Conservation (phyloP, 345 rosid species). For the Eucalyptus victrix region DNA sequence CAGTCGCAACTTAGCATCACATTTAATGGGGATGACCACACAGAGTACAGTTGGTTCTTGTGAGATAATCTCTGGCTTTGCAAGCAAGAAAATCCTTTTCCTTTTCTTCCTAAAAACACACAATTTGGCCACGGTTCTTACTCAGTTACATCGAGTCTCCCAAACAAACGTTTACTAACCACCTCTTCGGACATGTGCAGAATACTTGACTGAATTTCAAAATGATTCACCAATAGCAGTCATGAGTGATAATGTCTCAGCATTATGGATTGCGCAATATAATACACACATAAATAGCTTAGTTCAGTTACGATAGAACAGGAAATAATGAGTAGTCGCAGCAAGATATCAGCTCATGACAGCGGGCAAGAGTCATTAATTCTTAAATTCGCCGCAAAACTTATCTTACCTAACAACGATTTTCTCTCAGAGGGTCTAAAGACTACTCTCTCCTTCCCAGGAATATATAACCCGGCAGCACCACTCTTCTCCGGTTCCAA, state of each 20-base stretch:
- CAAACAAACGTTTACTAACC: not conserved
- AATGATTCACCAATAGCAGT: not conserved
- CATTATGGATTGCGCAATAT: not conserved
- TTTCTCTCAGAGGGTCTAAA: conserved; percentile 47
- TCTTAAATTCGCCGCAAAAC: not conserved
- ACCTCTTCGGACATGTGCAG: not conserved
- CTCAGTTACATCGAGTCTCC: not conserved
- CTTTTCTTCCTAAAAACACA: not conserved
- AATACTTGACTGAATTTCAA: not conserved
- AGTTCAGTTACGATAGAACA: not conserved
- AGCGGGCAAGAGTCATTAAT: not conserved
- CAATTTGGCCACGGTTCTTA: not conserved
- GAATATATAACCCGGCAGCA: conserved; percentile 18
- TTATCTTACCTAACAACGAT: conserved; percentile 27
- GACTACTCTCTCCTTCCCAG: conserved; percentile 27
- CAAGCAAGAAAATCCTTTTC: not conserved
- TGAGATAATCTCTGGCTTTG: not conserved
- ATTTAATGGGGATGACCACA: not conserved
- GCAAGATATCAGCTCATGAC: not conserved
- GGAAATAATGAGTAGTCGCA: not conserved
- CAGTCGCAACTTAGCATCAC: not conserved
- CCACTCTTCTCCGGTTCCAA: conserved; percentile 20
- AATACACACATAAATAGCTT: not conserved
- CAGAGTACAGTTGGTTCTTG: not conserved
- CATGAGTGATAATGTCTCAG: not conserved